phyloP scores from a whole-genome alignment of 331 rosid species.

The Telfairia occidentalis region DNA sequence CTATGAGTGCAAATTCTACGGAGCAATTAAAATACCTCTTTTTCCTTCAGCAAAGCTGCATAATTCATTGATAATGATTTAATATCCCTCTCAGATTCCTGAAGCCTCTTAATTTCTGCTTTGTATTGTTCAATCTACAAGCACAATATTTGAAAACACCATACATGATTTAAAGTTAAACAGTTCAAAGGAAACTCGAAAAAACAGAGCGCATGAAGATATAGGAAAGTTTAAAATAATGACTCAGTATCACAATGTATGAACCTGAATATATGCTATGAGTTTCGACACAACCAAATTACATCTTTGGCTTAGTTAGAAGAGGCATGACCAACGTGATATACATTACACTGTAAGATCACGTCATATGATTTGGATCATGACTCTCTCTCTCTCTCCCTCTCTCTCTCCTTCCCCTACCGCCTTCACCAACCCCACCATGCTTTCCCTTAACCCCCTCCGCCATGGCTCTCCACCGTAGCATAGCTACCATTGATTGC shows the following conservation, averaged over 20 bases:
- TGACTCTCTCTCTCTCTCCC: too few species aligned
- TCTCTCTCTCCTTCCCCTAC: too few species aligned
- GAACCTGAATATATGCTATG: not conserved
- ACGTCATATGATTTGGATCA: too few species aligned
- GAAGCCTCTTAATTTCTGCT: slow-evolving; percentile 75
- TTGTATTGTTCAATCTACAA: slow-evolving; percentile 64
- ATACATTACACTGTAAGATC: too few species aligned
- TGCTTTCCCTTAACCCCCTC: too few species aligned
- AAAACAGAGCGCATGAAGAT: not conserved
- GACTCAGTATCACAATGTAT: not conserved
- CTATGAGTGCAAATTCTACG: not conserved
- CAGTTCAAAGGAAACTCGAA: not conserved
- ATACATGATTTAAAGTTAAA: not conserved
- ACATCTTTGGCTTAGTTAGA: not conserved
- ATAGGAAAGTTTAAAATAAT: not conserved
- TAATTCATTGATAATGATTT: slow-evolving; percentile 81
- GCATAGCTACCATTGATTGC: too few species aligned
- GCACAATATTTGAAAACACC: slow-evolving; percentile 1
- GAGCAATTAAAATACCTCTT: slow-evolving; percentile 42
- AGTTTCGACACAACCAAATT: not conserved
- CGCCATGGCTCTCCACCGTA: too few species aligned
- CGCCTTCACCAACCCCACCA: too few species aligned
- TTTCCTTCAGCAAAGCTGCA: slow-evolving; percentile 81
- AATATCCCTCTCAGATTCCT: slow-evolving; percentile 85
- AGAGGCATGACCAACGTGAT: not conserved